Percentiles rank a stretch among this genome's conserved stretches.
phyloP scores from a whole-genome alignment of 2,329 filamentous ascomycete species.

The Thielaviopsis musarum region DNA sequence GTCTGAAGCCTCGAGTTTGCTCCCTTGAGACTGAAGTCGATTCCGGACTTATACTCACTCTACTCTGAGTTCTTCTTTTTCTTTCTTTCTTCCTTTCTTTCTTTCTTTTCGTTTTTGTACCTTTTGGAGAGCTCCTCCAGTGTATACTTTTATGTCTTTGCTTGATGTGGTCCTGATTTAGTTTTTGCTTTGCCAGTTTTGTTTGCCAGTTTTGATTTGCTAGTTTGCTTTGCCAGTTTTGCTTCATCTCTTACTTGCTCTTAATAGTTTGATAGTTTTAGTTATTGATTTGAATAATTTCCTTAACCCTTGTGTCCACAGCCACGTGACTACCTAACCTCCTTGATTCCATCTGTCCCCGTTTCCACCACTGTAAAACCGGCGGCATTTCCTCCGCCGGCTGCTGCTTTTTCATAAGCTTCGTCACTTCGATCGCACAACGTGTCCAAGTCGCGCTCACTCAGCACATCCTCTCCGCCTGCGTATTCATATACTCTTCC shows the following conservation, averaged over 20 bases:
- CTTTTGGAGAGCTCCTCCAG: neutral
- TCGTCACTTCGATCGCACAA: slow-evolving; percentile 58
- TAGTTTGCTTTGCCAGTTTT: neutral
- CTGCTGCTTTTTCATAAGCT: slow-evolving; percentile 55
- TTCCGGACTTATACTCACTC: too few species aligned
- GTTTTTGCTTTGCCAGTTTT: neutral
- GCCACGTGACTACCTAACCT: neutral
- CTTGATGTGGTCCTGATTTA: neutral
- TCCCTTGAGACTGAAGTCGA: neutral
- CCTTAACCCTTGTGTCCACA: neutral
- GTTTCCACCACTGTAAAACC: slow-evolving; percentile 70
- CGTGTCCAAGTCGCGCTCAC: slow-evolving; percentile 57
- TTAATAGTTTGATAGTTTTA: neutral
- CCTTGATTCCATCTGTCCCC: slow-evolving; percentile 34
- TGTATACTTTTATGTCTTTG: neutral
- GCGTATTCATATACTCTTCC: slow-evolving; percentile 47
- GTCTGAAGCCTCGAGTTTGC: neutral
- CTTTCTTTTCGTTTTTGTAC: neutral
- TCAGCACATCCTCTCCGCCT: slow-evolving; percentile 46
- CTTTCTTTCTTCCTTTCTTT: neutral
- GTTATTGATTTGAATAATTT: neutral
- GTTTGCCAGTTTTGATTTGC: neutral
- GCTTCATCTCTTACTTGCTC: neutral
- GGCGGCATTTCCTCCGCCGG: slow-evolving; percentile 55
- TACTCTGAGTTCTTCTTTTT: neutral